Base-by-base conservation (phyloP, 371 early-diverging fungal genomes). In the Thermomucor indicae-seudaticae region DNA sequence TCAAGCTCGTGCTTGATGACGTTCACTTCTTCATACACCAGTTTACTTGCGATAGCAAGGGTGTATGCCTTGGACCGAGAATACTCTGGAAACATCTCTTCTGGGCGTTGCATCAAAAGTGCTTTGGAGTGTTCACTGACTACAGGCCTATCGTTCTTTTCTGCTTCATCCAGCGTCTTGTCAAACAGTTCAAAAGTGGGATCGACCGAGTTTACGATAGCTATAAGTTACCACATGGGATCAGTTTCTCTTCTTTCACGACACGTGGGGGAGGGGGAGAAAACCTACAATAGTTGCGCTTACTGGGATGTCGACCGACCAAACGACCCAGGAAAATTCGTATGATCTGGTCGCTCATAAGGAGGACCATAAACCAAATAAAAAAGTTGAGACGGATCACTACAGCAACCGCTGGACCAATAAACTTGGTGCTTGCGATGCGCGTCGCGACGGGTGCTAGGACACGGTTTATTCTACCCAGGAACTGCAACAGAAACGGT, bases 11-110 rank as follows among this genome's bases (percentile, higher is more conserved):
- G 75, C 20, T 75, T 71, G 27, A 81, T 75, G 10, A 81, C 65
- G 6, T 67, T 71, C 0, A 79, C 73, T 43, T 79, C 78, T 44
- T 81, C 82, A 38, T 81, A 81, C 0, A 72, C 82, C 1, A 81
- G 53, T 28, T 78, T 78, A 28, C 77, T 68, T 4, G 78, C 73
- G 31, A 79, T 74, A 16, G 77, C 71, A 3, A 79, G 61, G 1
- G 79, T 81, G 30, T 79, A 78, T 3, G 82, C 82, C 10, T 75
- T 61, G 0, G 77, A 58, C 2, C 72, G 58, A 3, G 79, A 79
- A 42, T 81, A 81, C 3, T 59, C 31, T 19, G 70, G 58, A n/a
- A n/a, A n/a, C n/a, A n/a, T n/a, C n/a, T 31, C 57, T 31, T 31
- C 43, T 56, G 22, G 46, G 12, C 34, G 22, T 3, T 17, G 39